Evolutionary conservation across 352 stramenopile genomes (phyloP).

Genomic region (Globisporangium viniferum): DNA sequence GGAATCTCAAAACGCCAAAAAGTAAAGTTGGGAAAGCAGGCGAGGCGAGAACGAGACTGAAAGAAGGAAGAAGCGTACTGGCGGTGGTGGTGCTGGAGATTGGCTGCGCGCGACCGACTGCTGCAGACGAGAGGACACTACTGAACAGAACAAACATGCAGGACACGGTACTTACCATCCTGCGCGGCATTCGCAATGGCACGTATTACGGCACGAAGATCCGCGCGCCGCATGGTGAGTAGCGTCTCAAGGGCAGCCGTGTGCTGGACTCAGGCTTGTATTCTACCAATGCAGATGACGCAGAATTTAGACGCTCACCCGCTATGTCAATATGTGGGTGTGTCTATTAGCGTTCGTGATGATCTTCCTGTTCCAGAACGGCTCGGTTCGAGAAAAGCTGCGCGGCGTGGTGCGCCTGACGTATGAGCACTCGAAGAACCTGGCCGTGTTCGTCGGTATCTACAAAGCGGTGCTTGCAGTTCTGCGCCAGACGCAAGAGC

Average conservation of each 20-base stretch:
- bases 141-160: slow-evolving; percentile 33
- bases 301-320: neutral
- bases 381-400: slow-evolving; percentile 74
- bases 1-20: slow-evolving; percentile 12
- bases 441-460: slow-evolving; percentile 84
- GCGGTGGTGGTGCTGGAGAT: neutral
- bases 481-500: slow-evolving; percentile 52
- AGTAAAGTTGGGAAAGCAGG: neutral
- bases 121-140: neutral
- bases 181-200: slow-evolving; percentile 83
- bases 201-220: slow-evolving; percentile 90
- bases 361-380: slow-evolving; percentile 87
- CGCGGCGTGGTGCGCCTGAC: slow-evolving; percentile 70
- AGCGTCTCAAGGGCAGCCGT: neutral
- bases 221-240: slow-evolving; percentile 77
- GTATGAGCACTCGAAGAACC: slow-evolving; percentile 86
- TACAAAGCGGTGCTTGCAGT: slow-evolving; percentile 79
- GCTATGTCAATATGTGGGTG: neutral
- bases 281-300: neutral
- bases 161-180: slow-evolving; percentile 50
- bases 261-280: neutral
- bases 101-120: neutral
- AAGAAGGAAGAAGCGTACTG: too few relatives aligned
- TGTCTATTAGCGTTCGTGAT: slow-evolving; percentile 77
- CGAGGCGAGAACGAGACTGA: neutral